Evolutionary conservation across 192 early-diverging fungal species (phyloP).

Genomic region (Podila clonocystis): DNA sequence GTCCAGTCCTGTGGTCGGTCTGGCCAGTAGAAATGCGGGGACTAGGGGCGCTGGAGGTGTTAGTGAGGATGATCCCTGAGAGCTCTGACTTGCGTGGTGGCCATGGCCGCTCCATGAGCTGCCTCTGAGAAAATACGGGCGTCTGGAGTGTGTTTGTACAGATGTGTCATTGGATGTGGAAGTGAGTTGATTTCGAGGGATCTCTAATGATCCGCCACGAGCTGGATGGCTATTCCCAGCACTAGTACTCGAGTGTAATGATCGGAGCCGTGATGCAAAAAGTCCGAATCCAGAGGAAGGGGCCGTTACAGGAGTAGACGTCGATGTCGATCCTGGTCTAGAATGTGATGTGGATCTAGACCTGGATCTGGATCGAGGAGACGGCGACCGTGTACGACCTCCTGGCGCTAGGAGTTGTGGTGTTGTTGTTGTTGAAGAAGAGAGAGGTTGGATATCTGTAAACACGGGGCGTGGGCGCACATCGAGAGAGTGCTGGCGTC

Average conservation of each 20-base stretch:
- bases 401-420: background rate
- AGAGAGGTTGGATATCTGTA: background rate
- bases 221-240: background rate
- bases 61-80: too few species aligned
- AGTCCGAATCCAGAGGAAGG: background rate
- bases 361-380: background rate
- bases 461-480: background rate
- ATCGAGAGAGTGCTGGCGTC: background rate
- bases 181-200: background rate
- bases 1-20: constrained; percentile 1
- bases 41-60: background rate
- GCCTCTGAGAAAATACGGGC: background rate
- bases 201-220: background rate
- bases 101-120: constrained; percentile 3
- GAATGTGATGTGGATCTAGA: background rate
- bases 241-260: background rate
- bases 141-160: background rate
- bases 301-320: background rate
- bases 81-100: background rate
- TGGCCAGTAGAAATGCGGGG: background rate
- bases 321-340: background rate
- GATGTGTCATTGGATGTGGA: background rate
- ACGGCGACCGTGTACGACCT: background rate
- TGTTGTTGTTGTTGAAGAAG: background rate
- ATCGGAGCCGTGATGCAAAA: background rate